Percentiles rank a stretch among this genome's conserved stretches.
These are phyloP conservation scores for Lepraria neglecta DNA, from an alignment of 495 filamentous ascomycete species.

Conservation along the genomic window DNA sequence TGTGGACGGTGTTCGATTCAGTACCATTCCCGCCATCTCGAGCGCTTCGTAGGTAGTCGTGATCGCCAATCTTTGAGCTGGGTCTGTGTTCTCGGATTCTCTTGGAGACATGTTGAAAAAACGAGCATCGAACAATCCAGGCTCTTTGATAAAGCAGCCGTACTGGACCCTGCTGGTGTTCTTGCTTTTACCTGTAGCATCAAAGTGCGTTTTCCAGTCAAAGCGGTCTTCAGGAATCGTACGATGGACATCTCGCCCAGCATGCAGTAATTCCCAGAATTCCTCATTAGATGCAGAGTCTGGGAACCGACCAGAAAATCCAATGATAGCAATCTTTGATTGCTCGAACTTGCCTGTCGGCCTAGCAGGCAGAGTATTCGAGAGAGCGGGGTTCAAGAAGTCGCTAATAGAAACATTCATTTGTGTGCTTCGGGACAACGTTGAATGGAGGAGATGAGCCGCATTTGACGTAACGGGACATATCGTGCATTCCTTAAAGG, in stretches of 20 bases:
- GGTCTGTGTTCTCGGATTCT: slow-evolving; percentile 35
- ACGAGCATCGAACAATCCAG: slow-evolving; percentile 18
- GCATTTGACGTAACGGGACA: no score
- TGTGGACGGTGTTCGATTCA: slow-evolving; percentile 32
- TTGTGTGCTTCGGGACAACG: no score
- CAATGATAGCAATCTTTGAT: slow-evolving; percentile 33
- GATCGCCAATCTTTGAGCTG: slow-evolving; percentile 35
- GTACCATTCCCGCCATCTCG: slow-evolving; percentile 35
- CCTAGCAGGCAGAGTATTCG: no score
- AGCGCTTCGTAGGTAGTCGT: slow-evolving; percentile 38
- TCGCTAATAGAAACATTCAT: no score
- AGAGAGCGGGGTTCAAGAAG: no score
- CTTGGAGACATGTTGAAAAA: slow-evolving; percentile 20
- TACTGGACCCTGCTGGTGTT: slow-evolving; percentile 32
- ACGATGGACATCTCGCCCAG: slow-evolving; percentile 11
- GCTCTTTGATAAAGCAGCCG: slow-evolving; percentile 32
- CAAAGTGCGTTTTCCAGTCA: slow-evolving; percentile 27
- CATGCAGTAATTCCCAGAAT: slow-evolving; percentile 12
- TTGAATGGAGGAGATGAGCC: no score
- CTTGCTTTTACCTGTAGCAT: slow-evolving; percentile 27
- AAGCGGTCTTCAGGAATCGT: slow-evolving; percentile 26
- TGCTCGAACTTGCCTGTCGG: background rate
- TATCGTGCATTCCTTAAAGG: no score
- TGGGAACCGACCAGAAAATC: slow-evolving; percentile 31
- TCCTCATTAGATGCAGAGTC: slow-evolving; percentile 14